Percentiles rank a stretch among this genome's conserved stretches.
Evolutionary conservation across 441 rosid species (phyloP).

Genomic region (Mallotus repandus): DNA sequence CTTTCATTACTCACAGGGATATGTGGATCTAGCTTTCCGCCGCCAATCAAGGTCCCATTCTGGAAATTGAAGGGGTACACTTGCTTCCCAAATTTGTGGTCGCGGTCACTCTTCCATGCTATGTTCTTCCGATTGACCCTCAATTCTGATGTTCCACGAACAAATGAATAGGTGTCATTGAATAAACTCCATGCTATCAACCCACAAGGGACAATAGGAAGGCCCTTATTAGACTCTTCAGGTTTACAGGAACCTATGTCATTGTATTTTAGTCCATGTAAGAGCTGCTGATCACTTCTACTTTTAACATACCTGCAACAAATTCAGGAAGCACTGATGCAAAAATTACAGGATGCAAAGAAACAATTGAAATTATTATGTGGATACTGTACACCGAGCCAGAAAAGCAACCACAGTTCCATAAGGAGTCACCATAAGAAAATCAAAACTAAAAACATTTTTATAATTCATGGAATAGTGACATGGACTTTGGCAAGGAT

Average conservation of each 20-base stretch:
- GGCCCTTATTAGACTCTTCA: constrained; percentile 55
- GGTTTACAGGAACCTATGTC: constrained; percentile 72
- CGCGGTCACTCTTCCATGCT: constrained; percentile 82
- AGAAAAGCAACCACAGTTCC: background rate
- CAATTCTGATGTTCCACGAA: constrained; percentile 41
- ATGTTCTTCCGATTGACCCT: constrained; percentile 59
- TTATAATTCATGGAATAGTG: background rate
- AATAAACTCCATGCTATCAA: constrained; percentile 90
- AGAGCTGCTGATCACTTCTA: constrained; percentile 76
- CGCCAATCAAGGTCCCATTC: constrained; percentile 75
- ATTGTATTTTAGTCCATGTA: constrained; percentile 50
- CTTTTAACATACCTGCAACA: constrained; percentile 80
- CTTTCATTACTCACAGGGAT: constrained; percentile 56
- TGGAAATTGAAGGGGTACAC: constrained; percentile 83
- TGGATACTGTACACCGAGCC: background rate
- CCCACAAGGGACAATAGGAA: constrained; percentile 84
- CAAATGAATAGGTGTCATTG: constrained; percentile 71
- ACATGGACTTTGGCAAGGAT: background rate
- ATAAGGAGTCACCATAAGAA: background rate
- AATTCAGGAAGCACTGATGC: background rate
- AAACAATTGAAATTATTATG: background rate
- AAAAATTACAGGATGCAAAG: background rate
- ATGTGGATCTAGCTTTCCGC: constrained; percentile 61
- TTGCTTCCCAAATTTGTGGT: constrained; percentile 78
- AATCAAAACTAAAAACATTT: background rate